These are phyloP conservation scores for Neltuma alba DNA, from an alignment of 306 rosid species.

Conservation along the genomic window DNA sequence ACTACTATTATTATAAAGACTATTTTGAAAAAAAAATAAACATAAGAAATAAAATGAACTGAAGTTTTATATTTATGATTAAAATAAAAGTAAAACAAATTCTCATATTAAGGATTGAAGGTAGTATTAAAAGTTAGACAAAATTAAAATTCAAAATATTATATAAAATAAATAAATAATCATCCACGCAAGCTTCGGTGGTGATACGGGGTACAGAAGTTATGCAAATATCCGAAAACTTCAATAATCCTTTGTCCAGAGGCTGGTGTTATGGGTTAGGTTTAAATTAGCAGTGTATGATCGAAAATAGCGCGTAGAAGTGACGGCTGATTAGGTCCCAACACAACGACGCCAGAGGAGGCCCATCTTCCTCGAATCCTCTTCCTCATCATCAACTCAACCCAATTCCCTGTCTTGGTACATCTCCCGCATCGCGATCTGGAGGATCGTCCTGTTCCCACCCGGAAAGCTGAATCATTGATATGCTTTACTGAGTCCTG, in stretches of 20 bases:
- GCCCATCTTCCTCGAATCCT: neutral
- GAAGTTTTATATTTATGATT: too few relatives aligned
- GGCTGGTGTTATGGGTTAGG: neutral
- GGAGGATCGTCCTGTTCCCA: neutral
- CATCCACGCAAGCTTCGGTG: too few relatives aligned
- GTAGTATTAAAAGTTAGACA: too few relatives aligned
- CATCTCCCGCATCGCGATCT: neutral
- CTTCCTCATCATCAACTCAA: neutral
- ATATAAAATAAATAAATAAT: too few relatives aligned
- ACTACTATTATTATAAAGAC: too few relatives aligned
- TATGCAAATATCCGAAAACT: too few relatives aligned
- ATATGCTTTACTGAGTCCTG: neutral
- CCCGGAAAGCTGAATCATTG: neutral
- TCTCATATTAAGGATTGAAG: too few relatives aligned
- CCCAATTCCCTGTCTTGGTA: neutral
- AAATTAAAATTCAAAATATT: too few relatives aligned
- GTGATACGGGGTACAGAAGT: too few relatives aligned
- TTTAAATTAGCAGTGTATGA: neutral
- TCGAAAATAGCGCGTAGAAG: constrained; percentile 1
- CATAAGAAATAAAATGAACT: too few relatives aligned
- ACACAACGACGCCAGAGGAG: neutral
- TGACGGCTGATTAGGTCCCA: constrained; percentile 41
- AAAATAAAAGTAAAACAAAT: too few relatives aligned
- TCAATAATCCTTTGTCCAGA: neutral
- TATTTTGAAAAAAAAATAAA: too few relatives aligned